Base-by-base conservation (phyloP, 2,329 filamentous ascomycete genomes). In the Penicillium sp. region DNA sequence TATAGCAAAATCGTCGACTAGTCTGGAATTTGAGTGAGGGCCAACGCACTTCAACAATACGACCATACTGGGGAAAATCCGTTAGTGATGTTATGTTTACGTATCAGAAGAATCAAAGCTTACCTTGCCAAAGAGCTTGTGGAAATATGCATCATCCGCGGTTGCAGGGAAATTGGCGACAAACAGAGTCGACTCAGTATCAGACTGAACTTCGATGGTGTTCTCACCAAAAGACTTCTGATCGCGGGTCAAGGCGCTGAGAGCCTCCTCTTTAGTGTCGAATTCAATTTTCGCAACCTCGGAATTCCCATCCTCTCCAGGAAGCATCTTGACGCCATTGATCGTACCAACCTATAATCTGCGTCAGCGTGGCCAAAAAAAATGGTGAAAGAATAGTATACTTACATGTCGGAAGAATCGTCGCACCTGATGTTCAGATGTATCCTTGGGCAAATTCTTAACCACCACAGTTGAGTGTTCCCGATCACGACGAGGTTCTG, bases 1-100 rank as follows among this genome's bases (percentile, higher is more conserved):
- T 82, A 73, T 99, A 99, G 78, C 93, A 97, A 77, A 99, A 99
- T 24, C 95, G 89, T 31, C 95, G 90, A 65, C 90, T 88, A 1
- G 89, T 88, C 68, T 97, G 93, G 73, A 84, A 92, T 72, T 96
- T 96, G 51, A 99, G 84, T 55, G 91, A 96, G 2, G 95, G 95
- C 77, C 95, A 95, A 22, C 95, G 88, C 52, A 98, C 83, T 67
- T 88, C 90, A 54, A 96, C 81, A 54, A 99, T 87, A 44, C 93
- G 86, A 44, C 95, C 95, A 68, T 88, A 93, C 56, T 80, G 72
- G 45, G 55, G 37, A 46, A 57, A 21, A 50, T 63, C 52, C 66
- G 60, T 64, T 24, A 61, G 24, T 29, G 13, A 10, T 19, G 48
- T 21, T 5, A 35, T 14, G 50, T 41, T 54, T 2, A 33, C 6